A percentile compares a stretch with the other conserved stretches of the same genome.
These are phyloP conservation scores for Coemansia furcata DNA, from an alignment of 192 early-diverging fungal species.

Conservation along the genomic window DNA sequence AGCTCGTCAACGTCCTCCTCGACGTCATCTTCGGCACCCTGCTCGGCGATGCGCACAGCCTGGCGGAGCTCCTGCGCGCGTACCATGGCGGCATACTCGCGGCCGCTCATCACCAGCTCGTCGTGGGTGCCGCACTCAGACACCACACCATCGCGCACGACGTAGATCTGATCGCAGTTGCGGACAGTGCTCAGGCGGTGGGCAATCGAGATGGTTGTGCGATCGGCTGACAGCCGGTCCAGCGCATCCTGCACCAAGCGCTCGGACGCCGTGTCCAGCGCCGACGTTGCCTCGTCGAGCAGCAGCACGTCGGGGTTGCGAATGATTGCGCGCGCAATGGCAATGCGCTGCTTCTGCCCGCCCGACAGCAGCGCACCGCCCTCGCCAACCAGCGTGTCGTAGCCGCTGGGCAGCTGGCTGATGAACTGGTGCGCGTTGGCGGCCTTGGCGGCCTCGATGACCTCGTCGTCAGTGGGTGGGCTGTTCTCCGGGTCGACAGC, in stretches of 20 bases:
- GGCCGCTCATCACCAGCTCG: conserved; percentile 62
- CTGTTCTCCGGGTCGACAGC: conserved; percentile 52
- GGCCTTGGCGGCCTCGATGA: conserved; percentile 61
- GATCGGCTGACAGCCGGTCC: conserved; percentile 66
- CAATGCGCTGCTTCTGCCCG: conserved; percentile 95
- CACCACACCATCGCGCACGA: conserved; percentile 69
- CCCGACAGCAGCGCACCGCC: conserved; percentile 76
- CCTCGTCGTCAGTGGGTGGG: conserved; percentile 68
- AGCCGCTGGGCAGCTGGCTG: conserved; percentile 63
- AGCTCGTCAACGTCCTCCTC: conserved; percentile 33
- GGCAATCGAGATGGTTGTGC: conserved; percentile 91
- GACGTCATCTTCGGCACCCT: conserved; percentile 8
- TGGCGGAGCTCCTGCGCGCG: conserved; percentile 82
- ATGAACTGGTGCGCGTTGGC: conserved; percentile 78
- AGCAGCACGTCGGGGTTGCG: conserved; percentile 81
- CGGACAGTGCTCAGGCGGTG: conserved; percentile 87
- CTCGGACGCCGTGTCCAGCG: conserved; percentile 79
- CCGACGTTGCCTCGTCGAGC: conserved; percentile 87
- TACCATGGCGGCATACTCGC: conserved; percentile 57
- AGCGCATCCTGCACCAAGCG: conserved; percentile 81
- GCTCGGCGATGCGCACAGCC: conserved; percentile 44
- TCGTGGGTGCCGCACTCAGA: conserved; percentile 78
- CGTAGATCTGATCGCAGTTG: conserved; percentile 83
- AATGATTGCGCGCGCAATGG: conserved; percentile 89
- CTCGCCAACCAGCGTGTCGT: conserved; percentile 87